Conservation (phyloP, 2,329 filamentous ascomycete species). For the Sordariomycetes sp. region DNA sequence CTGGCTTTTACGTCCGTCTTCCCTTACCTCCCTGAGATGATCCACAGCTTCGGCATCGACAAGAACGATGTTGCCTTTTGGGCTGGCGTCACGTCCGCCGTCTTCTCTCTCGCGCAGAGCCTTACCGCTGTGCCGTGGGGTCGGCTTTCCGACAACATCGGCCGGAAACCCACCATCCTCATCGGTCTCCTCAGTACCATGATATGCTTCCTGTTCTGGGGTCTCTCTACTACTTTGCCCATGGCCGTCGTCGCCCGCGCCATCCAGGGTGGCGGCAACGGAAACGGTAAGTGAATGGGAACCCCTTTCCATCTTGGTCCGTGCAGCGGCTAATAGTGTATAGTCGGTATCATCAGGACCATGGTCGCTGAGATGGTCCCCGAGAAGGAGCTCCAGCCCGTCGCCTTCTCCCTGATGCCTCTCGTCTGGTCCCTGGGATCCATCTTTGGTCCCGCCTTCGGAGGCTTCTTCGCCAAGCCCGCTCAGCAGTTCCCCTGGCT, state of each 20-base stretch:
- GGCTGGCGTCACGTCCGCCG: constrained; percentile 61
- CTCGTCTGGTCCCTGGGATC: constrained; percentile 77
- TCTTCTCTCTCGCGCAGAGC: constrained; percentile 62
- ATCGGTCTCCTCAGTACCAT: constrained; percentile 65
- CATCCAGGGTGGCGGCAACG: constrained; percentile 73
- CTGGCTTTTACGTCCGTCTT: constrained; percentile 59
- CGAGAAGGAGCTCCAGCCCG: constrained; percentile 71
- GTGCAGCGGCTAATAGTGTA: not conserved
- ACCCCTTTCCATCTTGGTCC: not conserved
- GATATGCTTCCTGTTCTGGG: constrained; percentile 69
- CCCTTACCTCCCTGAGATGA: constrained; percentile 67
- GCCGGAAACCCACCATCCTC: constrained; percentile 73
- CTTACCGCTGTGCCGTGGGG: constrained; percentile 64
- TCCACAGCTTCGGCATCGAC: constrained; percentile 61
- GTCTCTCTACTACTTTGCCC: constrained; percentile 62
- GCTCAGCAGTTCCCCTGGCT: constrained; percentile 57
- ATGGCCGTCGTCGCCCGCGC: constrained; percentile 72
- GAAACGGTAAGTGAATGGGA: constrained; percentile 46
- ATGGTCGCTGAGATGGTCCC: constrained; percentile 91
- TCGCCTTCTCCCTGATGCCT: constrained; percentile 89
- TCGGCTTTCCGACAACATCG: constrained; percentile 61
- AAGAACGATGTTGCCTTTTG: constrained; percentile 64
- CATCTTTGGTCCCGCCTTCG: constrained; percentile 79
- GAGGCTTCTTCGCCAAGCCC: constrained; percentile 75
- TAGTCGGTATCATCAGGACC: constrained; percentile 80